Conservation (phyloP, 2,329 filamentous ascomycete genomes). For the Diaporthe ilicicola region DNA sequence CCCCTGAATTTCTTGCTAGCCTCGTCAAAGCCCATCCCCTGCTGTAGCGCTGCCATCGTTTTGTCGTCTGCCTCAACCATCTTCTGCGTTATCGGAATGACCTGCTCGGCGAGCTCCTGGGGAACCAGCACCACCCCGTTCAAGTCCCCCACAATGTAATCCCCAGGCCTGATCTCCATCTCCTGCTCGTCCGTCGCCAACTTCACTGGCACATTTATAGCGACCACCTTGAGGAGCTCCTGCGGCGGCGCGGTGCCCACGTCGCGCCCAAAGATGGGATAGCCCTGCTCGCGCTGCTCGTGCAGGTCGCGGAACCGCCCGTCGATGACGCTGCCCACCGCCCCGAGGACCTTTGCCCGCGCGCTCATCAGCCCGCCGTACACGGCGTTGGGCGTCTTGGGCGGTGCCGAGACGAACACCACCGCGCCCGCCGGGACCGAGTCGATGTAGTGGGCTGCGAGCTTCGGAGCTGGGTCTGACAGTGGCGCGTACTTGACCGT, state of each 20-base stretch:
- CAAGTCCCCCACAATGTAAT: slow-evolving; percentile 55
- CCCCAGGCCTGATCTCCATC: slow-evolving; percentile 50
- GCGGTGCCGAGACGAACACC: slow-evolving; percentile 59
- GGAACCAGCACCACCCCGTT: slow-evolving; percentile 56
- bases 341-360: slow-evolving; percentile 53
- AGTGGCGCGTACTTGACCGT: slow-evolving; percentile 61
- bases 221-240: slow-evolving; percentile 52
- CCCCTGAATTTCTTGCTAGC: slow-evolving; percentile 52
- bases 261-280: slow-evolving; percentile 55
- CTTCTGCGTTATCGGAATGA: slow-evolving; percentile 50
- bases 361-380: slow-evolving; percentile 64
- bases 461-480: slow-evolving; percentile 55
- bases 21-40: slow-evolving; percentile 53
- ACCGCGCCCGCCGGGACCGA: slow-evolving; percentile 55
- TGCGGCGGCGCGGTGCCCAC: slow-evolving; percentile 54
- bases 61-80: slow-evolving; percentile 52
- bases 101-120: slow-evolving; percentile 47
- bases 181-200: slow-evolving; percentile 48
- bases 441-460: slow-evolving; percentile 60
- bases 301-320: slow-evolving; percentile 61
- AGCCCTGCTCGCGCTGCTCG: slow-evolving; percentile 59
- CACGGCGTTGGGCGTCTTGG: slow-evolving; percentile 56
- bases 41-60: slow-evolving; percentile 50
- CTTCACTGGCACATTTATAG: slow-evolving; percentile 50
- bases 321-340: slow-evolving; percentile 59